phyloP scores from a whole-genome alignment of 2,329 filamentous ascomycete genomes.

The Capronia coronata region DNA sequence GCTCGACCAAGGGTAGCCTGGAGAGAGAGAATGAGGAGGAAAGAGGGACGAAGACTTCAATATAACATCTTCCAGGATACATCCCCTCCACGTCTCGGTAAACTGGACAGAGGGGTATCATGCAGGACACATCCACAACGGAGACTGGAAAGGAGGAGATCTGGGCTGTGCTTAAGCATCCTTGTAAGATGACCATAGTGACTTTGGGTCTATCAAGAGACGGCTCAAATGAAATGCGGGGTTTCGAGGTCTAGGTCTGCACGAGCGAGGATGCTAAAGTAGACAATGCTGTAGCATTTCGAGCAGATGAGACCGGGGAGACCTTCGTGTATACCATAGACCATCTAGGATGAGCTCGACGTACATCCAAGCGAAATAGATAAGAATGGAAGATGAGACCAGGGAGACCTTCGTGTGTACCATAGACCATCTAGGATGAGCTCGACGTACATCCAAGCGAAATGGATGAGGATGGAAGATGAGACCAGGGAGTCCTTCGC shows the following conservation, averaged over 20 bases:
- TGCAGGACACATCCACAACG: constrained; percentile 8
- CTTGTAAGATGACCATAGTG: constrained; percentile 13
- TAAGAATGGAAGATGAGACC: too few species aligned
- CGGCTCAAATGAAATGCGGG: constrained; percentile 18
- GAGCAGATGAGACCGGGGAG: too few species aligned
- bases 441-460: too few species aligned
- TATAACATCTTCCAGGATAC: constrained; percentile 13
- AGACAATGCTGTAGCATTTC: constrained; percentile 1
- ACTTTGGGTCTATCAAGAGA: constrained; percentile 1
- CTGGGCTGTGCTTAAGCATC: constrained; percentile 8
- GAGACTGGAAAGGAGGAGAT: constrained; percentile 11
- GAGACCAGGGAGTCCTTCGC: too few species aligned
- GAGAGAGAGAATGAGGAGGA: constrained; percentile 8
- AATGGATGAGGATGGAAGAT: too few species aligned
- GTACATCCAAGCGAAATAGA: too few species aligned
- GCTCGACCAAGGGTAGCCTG: constrained; percentile 29
- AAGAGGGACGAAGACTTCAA: constrained; percentile 4
- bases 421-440: too few species aligned
- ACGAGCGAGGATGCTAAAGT: constrained; percentile 4
- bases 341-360: too few species aligned
- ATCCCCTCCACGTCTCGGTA: constrained; percentile 19
- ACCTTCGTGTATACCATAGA: too few species aligned
- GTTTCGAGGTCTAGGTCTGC: constrained; percentile 8
- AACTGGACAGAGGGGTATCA: constrained; percentile 19
- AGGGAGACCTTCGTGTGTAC: too few species aligned